Evolutionary conservation across 148 eudicot genomes (phyloP).

Genomic region (Chenopodium album): DNA sequence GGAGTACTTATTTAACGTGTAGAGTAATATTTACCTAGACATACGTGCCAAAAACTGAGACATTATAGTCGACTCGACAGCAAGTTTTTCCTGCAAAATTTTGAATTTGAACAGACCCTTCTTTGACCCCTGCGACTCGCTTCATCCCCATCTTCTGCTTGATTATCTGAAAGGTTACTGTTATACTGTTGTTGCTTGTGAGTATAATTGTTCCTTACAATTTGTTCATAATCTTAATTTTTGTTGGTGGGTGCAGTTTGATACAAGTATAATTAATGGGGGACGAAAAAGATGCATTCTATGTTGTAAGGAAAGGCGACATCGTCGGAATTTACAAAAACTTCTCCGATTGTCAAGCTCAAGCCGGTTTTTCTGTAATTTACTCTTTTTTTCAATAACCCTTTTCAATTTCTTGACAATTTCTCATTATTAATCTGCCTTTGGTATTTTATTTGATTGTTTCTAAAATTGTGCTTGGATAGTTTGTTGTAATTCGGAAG

Average conservation of each 20-base stretch:
- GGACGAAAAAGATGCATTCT: constrained; percentile 69
- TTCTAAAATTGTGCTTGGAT: too few relatives aligned
- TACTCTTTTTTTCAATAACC: background rate
- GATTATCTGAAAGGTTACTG: background rate
- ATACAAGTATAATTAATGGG: constrained; percentile 35
- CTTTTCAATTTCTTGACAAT: background rate
- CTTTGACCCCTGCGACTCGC: background rate
- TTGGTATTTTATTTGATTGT: background rate
- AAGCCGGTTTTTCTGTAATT: constrained; percentile 56
- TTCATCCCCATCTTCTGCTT: background rate
- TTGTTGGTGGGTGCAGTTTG: background rate
- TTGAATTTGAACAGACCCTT: background rate
- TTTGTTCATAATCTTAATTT: background rate
- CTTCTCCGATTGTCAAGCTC: constrained; percentile 64
- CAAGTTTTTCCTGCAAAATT: background rate
- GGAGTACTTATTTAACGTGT: too few relatives aligned
- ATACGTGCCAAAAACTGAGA: too few relatives aligned
- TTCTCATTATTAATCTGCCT: background rate
- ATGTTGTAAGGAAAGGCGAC: constrained; percentile 71
- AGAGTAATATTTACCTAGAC: too few relatives aligned
- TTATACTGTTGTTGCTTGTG: too few relatives aligned
- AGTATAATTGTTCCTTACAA: too few relatives aligned
- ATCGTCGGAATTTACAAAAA: constrained; percentile 59
- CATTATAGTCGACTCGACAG: too few relatives aligned
- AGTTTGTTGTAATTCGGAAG: too few relatives aligned